A percentile compares a stretch with the other conserved stretches of the same genome.
Conservation (phyloP, 2,329 filamentous ascomycete species). For the Fusarium anguioides region DNA sequence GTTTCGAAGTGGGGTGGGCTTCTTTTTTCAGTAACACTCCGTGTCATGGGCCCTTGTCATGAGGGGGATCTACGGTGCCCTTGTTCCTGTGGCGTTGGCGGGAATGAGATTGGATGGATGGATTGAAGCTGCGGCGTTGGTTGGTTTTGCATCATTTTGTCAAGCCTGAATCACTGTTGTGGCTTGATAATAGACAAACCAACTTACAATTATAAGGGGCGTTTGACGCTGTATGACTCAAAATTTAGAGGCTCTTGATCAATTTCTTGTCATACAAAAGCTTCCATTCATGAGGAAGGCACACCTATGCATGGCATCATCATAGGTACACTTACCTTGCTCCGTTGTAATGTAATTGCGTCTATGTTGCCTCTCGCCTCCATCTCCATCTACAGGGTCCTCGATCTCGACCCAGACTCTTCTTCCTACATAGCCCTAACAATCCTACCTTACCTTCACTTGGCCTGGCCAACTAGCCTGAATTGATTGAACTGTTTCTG, state of each 20-base stretch:
- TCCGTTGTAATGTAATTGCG: slow-evolving; percentile 15
- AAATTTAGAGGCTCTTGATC: not conserved
- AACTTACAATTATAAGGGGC: not conserved
- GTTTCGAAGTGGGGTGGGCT: slow-evolving; percentile 9
- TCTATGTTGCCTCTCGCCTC: slow-evolving; percentile 17
- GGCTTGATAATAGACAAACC: slow-evolving; percentile 15
- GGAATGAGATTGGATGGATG: slow-evolving; percentile 26
- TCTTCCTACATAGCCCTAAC: slow-evolving; percentile 13
- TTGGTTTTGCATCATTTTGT: slow-evolving; percentile 17
- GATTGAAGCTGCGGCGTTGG: no score
- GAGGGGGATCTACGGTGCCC: slow-evolving; percentile 32
- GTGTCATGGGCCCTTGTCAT: slow-evolving; percentile 37
- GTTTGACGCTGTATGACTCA: not conserved
- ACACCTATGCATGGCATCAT: not conserved
- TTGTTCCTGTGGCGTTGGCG: slow-evolving; percentile 34
- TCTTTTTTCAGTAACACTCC: slow-evolving; percentile 15
- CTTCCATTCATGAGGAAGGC: not conserved
- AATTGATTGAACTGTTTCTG: slow-evolving; percentile 1
- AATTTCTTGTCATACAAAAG: slow-evolving; percentile 1
- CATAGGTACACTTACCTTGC: slow-evolving; percentile 1
- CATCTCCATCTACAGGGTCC: slow-evolving; percentile 20
- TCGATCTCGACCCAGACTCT: slow-evolving; percentile 12
- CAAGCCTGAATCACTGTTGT: slow-evolving; percentile 2
- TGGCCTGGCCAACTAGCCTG: slow-evolving; percentile 12
- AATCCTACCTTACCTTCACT: slow-evolving; percentile 1